Conservation (phyloP, 2,329 filamentous ascomycete genomes). For the Trichoderma sp. region DNA sequence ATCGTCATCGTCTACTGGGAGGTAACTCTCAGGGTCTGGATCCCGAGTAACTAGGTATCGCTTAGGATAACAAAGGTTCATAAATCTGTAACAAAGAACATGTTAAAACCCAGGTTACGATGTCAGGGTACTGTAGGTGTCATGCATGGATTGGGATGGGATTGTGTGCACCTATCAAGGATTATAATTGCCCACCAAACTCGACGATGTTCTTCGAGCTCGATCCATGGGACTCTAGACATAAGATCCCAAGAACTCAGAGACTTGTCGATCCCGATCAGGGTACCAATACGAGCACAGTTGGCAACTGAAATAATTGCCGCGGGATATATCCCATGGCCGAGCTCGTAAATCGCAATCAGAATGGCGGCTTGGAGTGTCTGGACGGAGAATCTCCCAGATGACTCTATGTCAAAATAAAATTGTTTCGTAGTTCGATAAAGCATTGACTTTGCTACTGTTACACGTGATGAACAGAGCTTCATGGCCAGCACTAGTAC, state of each 20-base stretch:
- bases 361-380: background rate
- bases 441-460: background rate
- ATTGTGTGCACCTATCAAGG: conserved; percentile 1
- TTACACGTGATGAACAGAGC: background rate
- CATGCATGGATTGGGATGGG: background rate
- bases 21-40: conserved; percentile 15
- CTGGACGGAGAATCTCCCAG: background rate
- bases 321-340: conserved; percentile 7
- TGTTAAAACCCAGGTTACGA: background rate
- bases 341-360: background rate
- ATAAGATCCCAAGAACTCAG: background rate
- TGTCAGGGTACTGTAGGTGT: background rate
- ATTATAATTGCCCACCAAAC: conserved; percentile 6
- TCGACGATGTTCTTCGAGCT: conserved; percentile 1
- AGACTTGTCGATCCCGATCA: background rate
- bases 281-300: conserved; percentile 1
- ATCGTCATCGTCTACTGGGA: conserved; percentile 16
- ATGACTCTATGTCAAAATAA: background rate
- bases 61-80: conserved; percentile 12
- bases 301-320: background rate
- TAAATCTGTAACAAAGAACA: conserved; percentile 1
- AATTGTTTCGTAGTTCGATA: conserved; percentile 1
- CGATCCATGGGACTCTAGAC: background rate
- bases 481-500: conserved; percentile 5
- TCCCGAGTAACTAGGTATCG: conserved; percentile 12